Evolutionary conservation across 768 basidiomycete genomes (phyloP).

Genomic region (Boletus tylopilopsis): DNA sequence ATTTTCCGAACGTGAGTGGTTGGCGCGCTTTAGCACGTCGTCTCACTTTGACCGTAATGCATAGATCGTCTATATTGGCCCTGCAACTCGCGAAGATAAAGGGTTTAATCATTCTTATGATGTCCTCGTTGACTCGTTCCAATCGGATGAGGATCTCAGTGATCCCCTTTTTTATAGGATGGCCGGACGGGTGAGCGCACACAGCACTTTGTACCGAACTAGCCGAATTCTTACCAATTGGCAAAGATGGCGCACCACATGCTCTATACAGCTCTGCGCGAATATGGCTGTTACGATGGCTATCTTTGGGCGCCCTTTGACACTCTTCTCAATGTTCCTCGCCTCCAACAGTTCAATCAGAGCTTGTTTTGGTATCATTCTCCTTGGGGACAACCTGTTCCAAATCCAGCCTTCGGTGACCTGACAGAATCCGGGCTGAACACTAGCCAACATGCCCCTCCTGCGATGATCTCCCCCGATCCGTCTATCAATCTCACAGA

Average conservation of each 20-base stretch:
- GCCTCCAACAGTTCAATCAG: slow-evolving; percentile 44
- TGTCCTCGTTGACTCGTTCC: slow-evolving; percentile 45
- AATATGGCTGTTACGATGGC: slow-evolving; percentile 44
- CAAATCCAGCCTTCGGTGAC: slow-evolving; percentile 33
- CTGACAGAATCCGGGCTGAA: slow-evolving; percentile 12
- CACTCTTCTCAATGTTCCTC: slow-evolving; percentile 47
- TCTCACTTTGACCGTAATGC: not conserved
- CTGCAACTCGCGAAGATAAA: slow-evolving; percentile 41
- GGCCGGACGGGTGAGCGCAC: slow-evolving; percentile 39
- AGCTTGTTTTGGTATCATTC: slow-evolving; percentile 48
- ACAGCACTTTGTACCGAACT: not conserved
- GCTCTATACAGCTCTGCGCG: slow-evolving; percentile 45
- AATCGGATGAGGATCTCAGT: slow-evolving; percentile 40
- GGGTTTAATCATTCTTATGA: slow-evolving; percentile 50
- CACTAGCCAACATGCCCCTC: slow-evolving; percentile 34
- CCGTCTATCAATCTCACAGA: slow-evolving; percentile 35
- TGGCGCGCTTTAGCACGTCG: not conserved
- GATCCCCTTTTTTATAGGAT: slow-evolving; percentile 37
- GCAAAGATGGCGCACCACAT: slow-evolving; percentile 49
- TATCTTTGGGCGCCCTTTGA: slow-evolving; percentile 54
- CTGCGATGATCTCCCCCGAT: slow-evolving; percentile 41
- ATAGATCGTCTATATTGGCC: slow-evolving; percentile 50
- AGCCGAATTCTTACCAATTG: not conserved
- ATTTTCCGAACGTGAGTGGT: slow-evolving; percentile 46
- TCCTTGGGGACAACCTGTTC: slow-evolving; percentile 41